Base-by-base conservation (phyloP, 2,329 filamentous ascomycete species). In the Aspergillus latus region DNA sequence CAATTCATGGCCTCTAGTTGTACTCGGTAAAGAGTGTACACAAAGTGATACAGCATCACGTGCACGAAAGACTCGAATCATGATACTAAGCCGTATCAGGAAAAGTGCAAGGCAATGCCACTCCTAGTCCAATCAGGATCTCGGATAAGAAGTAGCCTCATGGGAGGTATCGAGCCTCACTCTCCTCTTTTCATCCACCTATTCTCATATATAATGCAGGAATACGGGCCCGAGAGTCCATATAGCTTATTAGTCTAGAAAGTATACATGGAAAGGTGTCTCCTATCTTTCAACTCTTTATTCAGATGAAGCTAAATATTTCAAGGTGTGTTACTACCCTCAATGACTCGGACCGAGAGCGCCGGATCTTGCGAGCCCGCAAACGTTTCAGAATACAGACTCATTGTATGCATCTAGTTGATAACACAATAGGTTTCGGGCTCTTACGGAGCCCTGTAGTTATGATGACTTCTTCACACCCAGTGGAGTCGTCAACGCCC, bases 71-170 rank as follows among this genome's bases (percentile, higher is more conserved):
- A 37, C 34, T 37, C 42, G 56, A 57, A 55, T 52, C 49, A 21
- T 21, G 2, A 21, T 21, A 21, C 21, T 21, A 21, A 59, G 48
- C 57, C 32, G 15, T 39, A 61, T 50, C 8, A 9, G 54, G 55
- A 3, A 56, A 52, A 36, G 40, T 11, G 36, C 11, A 54, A 29
- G 40, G 58, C 60, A 58, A 21, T 21, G 60, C 59, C 26, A 26
- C 7, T 7, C 6, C 0, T 29, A 1, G 2, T 11, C 55, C 58
- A 57, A 60, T 59, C n/a, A 56, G 5, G 7, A 11, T 16, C 4
- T 6, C 13, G 13, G 34, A 56, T 53, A 37, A 42, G 37, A 48
- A 3, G 16, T 37, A 21, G 21, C 4, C n/a, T 42, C 42, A 15
- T 26, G 36, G 40, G 28, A 53, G 29, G 48, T 26, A 49, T 53